Percentiles rank a stretch among this genome's conserved stretches.
These are phyloP conservation scores for Misopates orontium DNA, from an alignment of 257 asterid species.

Conservation along the genomic window DNA sequence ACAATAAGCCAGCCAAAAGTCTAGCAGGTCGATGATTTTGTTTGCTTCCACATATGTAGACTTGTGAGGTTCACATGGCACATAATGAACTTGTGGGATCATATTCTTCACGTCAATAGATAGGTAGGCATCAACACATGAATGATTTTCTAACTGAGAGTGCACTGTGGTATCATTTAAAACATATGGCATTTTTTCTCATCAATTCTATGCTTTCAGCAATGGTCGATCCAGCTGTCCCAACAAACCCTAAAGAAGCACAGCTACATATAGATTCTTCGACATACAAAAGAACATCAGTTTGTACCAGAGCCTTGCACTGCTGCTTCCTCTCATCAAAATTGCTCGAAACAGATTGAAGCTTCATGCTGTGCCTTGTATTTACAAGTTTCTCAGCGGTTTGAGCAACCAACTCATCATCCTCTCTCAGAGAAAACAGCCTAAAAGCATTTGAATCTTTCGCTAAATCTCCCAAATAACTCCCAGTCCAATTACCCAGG, in stretches of 20 bases:
- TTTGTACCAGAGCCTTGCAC: slow-evolving; percentile 43
- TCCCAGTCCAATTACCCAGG: slow-evolving; percentile 65
- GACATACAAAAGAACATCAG: slow-evolving; percentile 60
- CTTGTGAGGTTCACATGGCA: no score
- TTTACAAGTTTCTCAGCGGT: slow-evolving; percentile 54
- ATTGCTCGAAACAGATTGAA: slow-evolving; percentile 33
- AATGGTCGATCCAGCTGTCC: slow-evolving; percentile 89
- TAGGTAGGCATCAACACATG: no score
- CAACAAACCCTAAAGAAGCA: slow-evolving; percentile 85
- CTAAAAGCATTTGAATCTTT: slow-evolving; percentile 52
- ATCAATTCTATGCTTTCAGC: slow-evolving; percentile 70
- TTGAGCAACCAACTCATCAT: slow-evolving; percentile 49
- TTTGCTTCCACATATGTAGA: no score
- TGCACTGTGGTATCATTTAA: no score
- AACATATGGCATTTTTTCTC: slow-evolving; percentile 57
- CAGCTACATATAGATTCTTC: slow-evolving; percentile 86
- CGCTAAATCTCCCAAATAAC: slow-evolving; percentile 63
- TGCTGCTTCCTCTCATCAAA: slow-evolving; percentile 29
- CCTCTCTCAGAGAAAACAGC: slow-evolving; percentile 55
- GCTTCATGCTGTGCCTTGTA: slow-evolving; percentile 33
- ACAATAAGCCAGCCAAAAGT: not conserved
- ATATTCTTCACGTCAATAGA: no score
- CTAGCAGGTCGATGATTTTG: slow-evolving; percentile 3
- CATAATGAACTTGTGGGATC: no score
- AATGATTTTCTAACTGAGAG: no score